Conservation (phyloP, 106 monocot genomes). For the Dioscorea dumetorum region DNA sequence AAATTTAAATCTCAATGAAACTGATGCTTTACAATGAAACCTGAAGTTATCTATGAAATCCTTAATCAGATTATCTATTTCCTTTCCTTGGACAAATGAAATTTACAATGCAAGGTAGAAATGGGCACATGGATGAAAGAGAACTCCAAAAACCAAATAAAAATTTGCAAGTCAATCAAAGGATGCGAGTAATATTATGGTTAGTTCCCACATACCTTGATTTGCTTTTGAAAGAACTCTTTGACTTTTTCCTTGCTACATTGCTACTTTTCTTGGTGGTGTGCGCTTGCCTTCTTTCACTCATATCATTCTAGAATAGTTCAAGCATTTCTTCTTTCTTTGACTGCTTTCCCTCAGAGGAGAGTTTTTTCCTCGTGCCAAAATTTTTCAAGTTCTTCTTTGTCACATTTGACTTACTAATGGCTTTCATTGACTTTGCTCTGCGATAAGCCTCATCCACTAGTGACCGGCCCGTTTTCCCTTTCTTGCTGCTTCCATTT, state of each 20-base stretch:
- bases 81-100: no score
- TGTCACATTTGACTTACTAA: slow-evolving; percentile 31
- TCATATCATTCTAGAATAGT: slow-evolving; percentile 87
- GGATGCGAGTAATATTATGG: no score
- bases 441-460: slow-evolving; percentile 66
- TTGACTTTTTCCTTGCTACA: slow-evolving; percentile 41
- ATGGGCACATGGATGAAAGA: no score
- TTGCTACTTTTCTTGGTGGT: slow-evolving; percentile 22
- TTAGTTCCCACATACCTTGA: slow-evolving; percentile 26
- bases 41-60: no score
- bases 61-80: no score
- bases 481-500: slow-evolving; percentile 35
- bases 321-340: slow-evolving; percentile 88
- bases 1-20: no score
- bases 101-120: no score
- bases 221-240: slow-evolving; percentile 94
- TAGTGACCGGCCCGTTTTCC: slow-evolving; percentile 54
- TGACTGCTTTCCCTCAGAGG: slow-evolving; percentile 26
- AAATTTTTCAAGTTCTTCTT: slow-evolving; percentile 32
- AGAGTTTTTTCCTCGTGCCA: slow-evolving; percentile 20
- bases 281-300: slow-evolving; percentile 41
- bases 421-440: slow-evolving; percentile 78
- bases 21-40: no score
- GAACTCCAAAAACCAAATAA: no score
- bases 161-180: no score